These are phyloP conservation scores for Leptodontidium sp. DNA, from an alignment of 2,329 filamentous ascomycete species.

Conservation along the genomic window DNA sequence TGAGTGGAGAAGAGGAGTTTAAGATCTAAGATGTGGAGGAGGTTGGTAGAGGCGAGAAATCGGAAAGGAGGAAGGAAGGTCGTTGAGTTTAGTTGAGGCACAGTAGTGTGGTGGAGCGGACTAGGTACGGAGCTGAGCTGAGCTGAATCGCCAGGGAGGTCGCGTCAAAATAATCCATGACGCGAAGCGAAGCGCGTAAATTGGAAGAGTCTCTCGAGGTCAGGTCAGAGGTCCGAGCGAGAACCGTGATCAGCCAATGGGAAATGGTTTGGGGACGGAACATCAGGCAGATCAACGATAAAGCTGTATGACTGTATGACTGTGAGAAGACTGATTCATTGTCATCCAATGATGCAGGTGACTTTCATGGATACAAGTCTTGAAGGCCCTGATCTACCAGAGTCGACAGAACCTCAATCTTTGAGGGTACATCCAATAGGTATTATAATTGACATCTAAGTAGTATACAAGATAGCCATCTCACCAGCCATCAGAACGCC, in stretches of 20 bases:
- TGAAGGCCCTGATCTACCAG: no score
- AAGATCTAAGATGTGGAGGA: background rate
- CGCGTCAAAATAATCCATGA: background rate
- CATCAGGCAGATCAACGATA: background rate
- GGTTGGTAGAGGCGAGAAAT: conserved; percentile 17
- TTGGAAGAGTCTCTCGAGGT: conserved; percentile 35
- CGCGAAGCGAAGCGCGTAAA: conserved; percentile 29
- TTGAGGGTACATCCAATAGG: background rate
- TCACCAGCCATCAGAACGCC: conserved; percentile 29
- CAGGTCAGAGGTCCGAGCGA: conserved; percentile 39
- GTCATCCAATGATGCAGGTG: no score
- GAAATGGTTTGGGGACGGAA: background rate
- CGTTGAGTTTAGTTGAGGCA: no score
- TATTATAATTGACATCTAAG: conserved; percentile 19
- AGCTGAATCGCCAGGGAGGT: background rate
- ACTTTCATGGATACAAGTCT: no score
- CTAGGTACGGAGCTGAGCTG: background rate
- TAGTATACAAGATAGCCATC: conserved; percentile 24
- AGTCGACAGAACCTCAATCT: background rate
- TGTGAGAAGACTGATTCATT: no score
- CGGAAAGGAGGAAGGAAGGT: no score
- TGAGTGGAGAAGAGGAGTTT: background rate
- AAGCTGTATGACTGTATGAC: no score
- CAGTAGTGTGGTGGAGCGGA: background rate
- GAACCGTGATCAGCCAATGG: conserved; percentile 3